Evolutionary conservation across 139 green algal species (phyloP), one percentile per base, ranked within the genome.

Genomic region (Chlorella sp.): DNA sequence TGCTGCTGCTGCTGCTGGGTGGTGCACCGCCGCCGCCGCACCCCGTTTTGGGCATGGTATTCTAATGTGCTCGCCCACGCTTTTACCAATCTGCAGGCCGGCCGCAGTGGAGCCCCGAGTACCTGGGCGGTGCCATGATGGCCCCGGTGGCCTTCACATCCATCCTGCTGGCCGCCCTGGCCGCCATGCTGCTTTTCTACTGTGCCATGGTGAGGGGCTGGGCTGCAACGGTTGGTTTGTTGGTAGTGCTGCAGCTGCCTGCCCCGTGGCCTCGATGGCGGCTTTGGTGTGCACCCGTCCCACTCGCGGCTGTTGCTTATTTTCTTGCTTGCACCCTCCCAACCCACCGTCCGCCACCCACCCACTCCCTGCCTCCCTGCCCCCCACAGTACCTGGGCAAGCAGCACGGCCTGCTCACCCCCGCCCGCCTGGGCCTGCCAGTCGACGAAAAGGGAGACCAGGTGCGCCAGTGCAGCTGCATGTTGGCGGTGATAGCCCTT

Each of bases 71-170:
- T 7, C 34, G 2, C 36, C 36, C 2, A 8, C 1, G 16, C 16
- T 44, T 1, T 41, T 28, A 16, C 13, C 30, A 13, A 16, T 32
- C 19, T 76, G 38, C 64, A 84, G 80, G 60, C 65, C 44, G 46
- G 20, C 43, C 80, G 30, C 81, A 89, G 64, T 88, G 85, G 85
- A 79, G 62, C 40, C 3, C 68, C 26, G 74, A 80, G 0, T 65
- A 86, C 62, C 34, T 26, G 5, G 68, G 73, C 9, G 78, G 81
- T 20, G 62, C 81, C 41, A 91, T 91, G 85, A 72, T 91, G 72
- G 88, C 85, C 3, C 82, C 85, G 6, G 69, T 84, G 19, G 76
- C 75, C 43, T 91, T 91, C 82, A 54, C 46, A 26, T 81, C 73
- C 64, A 80, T 90, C 24, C 43, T 38, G 9, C 22, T 90, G 1